These are phyloP conservation scores for Coemansia guatemalensis DNA, from an alignment of 192 early-diverging fungal species.

Conservation along the genomic window DNA sequence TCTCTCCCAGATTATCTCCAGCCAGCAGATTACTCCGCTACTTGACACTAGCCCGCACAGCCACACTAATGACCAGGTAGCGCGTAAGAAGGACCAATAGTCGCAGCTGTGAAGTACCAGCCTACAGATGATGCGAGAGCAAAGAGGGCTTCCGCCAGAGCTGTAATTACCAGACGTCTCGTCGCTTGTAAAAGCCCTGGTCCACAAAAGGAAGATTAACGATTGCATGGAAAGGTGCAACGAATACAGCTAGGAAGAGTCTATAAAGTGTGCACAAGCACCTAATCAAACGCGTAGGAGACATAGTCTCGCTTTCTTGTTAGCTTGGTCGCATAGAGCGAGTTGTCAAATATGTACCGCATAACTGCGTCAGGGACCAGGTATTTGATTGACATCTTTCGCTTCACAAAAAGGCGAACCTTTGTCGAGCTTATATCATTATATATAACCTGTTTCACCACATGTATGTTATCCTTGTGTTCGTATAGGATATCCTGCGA, in stretches of 20 bases:
- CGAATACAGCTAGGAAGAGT: not conserved
- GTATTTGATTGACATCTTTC: slow-evolving; percentile 94
- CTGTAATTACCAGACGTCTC: not conserved
- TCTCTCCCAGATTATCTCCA: slow-evolving; percentile 50
- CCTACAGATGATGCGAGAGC: not conserved
- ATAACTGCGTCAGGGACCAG: slow-evolving; percentile 90
- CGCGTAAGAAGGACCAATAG: slow-evolving; percentile 4
- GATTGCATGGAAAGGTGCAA: not conserved
- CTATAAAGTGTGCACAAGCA: not conserved
- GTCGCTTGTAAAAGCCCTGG: not conserved
- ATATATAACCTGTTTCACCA: slow-evolving; percentile 95
- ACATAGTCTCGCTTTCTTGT: slow-evolving; percentile 56
- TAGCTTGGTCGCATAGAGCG: slow-evolving; percentile 66
- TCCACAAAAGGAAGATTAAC: not conserved
- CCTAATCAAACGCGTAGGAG: slow-evolving; percentile 52
- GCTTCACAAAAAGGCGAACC: slow-evolving; percentile 90
- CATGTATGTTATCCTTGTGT: slow-evolving; percentile 85
- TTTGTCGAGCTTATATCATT: slow-evolving; percentile 99
- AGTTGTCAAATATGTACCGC: slow-evolving; percentile 80
- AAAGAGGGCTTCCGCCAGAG: not conserved
- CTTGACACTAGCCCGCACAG: slow-evolving; percentile 2
- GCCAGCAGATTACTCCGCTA: slow-evolving; percentile 34
- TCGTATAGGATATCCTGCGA: slow-evolving; percentile 87
- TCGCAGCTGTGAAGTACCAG: not conserved
- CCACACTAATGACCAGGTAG: not conserved